These are phyloP conservation scores for Mycocalia duriaeana DNA, from an alignment of 1,284 basidiomycete genomes.

Conservation along the genomic window DNA sequence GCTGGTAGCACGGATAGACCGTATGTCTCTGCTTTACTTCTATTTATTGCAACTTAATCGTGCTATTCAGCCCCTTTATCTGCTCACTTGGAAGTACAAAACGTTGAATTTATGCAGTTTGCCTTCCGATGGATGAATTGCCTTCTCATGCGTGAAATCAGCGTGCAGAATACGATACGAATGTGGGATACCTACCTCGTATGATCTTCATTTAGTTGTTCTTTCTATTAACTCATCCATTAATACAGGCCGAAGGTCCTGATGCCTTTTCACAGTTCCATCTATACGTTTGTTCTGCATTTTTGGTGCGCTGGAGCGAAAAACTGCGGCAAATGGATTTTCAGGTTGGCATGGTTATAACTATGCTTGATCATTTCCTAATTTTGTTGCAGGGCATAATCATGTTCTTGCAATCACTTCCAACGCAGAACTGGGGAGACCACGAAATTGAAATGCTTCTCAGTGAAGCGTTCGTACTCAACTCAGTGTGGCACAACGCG, in stretches of 20 bases:
- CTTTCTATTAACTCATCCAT: conserved; percentile 1
- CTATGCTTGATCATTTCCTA: neutral
- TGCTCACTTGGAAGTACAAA: conserved; percentile 80
- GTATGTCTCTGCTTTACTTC: too few species aligned
- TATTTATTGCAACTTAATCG: too few species aligned
- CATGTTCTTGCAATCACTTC: conserved; percentile 96
- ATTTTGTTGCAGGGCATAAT: conserved; percentile 77
- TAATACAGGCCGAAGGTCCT: conserved; percentile 78
- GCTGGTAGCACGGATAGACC: conserved; percentile 87
- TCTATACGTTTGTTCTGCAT: conserved; percentile 92
- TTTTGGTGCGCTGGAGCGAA: conserved; percentile 89
- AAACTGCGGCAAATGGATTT: conserved; percentile 93
- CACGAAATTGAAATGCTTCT: conserved; percentile 93
- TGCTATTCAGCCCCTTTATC: conserved; percentile 57
- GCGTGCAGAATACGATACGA: conserved; percentile 88
- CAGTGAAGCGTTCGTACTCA: conserved; percentile 93
- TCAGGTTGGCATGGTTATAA: conserved; percentile 54
- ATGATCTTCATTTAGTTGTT: conserved; percentile 23
- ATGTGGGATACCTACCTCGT: conserved; percentile 99
- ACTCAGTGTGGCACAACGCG: conserved; percentile 90
- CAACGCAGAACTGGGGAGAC: conserved; percentile 93
- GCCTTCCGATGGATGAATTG: conserved; percentile 99
- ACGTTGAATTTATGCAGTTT: conserved; percentile 98
- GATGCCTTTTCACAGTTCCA: conserved; percentile 97
- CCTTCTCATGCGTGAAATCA: conserved; percentile 92